These are phyloP conservation scores for Tricholoma sp. DNA, from an alignment of 768 basidiomycete genomes.

Conservation along the genomic window DNA sequence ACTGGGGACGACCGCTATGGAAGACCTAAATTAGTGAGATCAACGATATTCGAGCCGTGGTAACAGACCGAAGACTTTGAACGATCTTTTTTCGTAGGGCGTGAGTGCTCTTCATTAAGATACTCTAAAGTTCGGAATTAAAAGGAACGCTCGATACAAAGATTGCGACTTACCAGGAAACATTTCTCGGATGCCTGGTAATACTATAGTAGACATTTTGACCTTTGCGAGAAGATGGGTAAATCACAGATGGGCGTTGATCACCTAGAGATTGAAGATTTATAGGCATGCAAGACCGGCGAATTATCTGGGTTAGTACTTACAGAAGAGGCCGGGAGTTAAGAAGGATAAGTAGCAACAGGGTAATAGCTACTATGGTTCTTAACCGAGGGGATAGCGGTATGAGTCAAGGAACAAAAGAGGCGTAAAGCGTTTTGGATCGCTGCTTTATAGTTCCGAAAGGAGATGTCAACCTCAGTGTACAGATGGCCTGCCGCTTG, in stretches of 20 bases:
- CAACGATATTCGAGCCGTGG: too few relatives aligned
- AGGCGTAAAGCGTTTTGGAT: constrained; percentile 11
- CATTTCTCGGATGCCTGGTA: constrained; percentile 23
- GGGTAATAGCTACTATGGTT: not conserved
- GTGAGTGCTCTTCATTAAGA: constrained; percentile 10
- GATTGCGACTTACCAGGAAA: constrained; percentile 41
- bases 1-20: not conserved
- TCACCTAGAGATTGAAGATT: too few relatives aligned
- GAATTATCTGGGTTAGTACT: not conserved
- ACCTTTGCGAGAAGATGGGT: constrained; percentile 27
- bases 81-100: constrained; percentile 2
- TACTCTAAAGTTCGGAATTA: constrained; percentile 4
- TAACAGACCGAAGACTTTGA: not conserved
- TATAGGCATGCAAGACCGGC: too few relatives aligned
- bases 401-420: constrained; percentile 7
- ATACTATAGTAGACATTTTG: constrained; percentile 23
- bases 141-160: not conserved
- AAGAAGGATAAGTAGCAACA: not conserved
- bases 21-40: not conserved
- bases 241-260: not conserved
- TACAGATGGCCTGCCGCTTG: constrained; percentile 2
- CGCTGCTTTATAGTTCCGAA: constrained; percentile 9
- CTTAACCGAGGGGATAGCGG: constrained; percentile 15
- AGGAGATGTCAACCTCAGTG: constrained; percentile 9
- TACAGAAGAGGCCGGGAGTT: not conserved